Conservation (phyloP, 2,329 filamentous ascomycete species). For the Sphaerulina vaccinii region DNA sequence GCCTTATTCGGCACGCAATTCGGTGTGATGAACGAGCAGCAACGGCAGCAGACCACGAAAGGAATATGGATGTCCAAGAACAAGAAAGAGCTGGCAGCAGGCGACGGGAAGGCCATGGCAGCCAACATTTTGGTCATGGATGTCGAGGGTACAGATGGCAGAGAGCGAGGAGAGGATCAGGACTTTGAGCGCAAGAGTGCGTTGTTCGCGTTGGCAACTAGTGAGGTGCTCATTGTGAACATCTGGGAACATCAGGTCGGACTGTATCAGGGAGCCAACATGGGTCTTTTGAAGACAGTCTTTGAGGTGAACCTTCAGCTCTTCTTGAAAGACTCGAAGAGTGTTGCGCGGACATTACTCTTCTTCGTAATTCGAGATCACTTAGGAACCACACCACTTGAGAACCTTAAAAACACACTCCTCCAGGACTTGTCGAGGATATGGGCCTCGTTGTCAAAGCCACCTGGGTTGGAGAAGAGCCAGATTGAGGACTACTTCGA, state of each 20-base stretch:
- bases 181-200: constrained; percentile 99
- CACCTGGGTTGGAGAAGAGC: constrained; percentile 80
- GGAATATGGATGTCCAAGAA: constrained; percentile 99
- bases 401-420: constrained; percentile 85
- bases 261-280: constrained; percentile 96
- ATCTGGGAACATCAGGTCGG: constrained; percentile 99
- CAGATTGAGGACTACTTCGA: constrained; percentile 97
- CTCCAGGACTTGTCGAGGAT: constrained; percentile 88
- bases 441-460: constrained; percentile 91
- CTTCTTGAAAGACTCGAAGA: constrained; percentile 94
- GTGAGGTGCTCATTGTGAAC: constrained; percentile 96
- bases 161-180: constrained; percentile 95
- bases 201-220: constrained; percentile 93
- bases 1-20: constrained; percentile 93
- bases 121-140: constrained; percentile 99
- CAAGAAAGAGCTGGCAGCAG: constrained; percentile 58
- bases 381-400: constrained; percentile 83
- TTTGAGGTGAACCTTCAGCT: constrained; percentile 98
- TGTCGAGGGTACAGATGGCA: constrained; percentile 94
- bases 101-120: constrained; percentile 63
- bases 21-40: constrained; percentile 94
- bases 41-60: constrained; percentile 95
- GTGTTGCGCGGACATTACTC: constrained; percentile 82
- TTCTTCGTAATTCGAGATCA: constrained; percentile 99
- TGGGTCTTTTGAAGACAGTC: constrained; percentile 97